Evolutionary conservation across 257 asterid species (phyloP).

Genomic region (Thymus quinquecostatus): DNA sequence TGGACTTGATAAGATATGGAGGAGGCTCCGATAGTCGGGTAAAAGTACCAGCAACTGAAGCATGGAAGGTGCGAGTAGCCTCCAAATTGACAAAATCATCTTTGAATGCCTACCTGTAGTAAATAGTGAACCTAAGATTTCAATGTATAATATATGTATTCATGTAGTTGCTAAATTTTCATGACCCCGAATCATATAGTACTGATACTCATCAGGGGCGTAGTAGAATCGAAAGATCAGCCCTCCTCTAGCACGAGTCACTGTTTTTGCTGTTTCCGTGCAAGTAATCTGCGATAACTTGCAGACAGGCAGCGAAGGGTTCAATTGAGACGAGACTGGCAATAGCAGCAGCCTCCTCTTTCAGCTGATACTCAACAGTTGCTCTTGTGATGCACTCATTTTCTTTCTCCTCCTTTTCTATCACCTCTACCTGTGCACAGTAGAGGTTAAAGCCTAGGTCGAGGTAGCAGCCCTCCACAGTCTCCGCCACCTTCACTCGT

Average conservation of each 20-base stretch:
- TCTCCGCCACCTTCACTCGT: constrained; percentile 50
- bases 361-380: constrained; percentile 56
- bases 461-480: constrained; percentile 63
- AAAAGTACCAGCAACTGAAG: too few relatives aligned
- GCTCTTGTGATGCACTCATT: constrained; percentile 49
- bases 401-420: constrained; percentile 38
- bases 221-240: neutral
- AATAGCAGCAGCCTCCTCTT: constrained; percentile 53
- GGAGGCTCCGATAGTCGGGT: too few relatives aligned
- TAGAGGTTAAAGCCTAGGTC: constrained; percentile 50
- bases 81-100: too few relatives aligned
- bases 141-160: too few relatives aligned
- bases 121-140: too few relatives aligned
- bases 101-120: too few relatives aligned
- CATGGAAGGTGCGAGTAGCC: too few relatives aligned
- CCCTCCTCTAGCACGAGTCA: neutral
- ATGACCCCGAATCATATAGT: neutral
- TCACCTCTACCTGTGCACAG: constrained; percentile 46
- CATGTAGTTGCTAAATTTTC: too few relatives aligned
- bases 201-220: too few relatives aligned
- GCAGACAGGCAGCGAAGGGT: constrained; percentile 40
- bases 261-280: constrained; percentile 3
- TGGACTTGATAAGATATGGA: too few relatives aligned
- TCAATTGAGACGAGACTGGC: constrained; percentile 46
- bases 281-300: constrained; percentile 42